Base-by-base conservation (phyloP, 345 rosid genomes). In the Euclidium syriacum region DNA sequence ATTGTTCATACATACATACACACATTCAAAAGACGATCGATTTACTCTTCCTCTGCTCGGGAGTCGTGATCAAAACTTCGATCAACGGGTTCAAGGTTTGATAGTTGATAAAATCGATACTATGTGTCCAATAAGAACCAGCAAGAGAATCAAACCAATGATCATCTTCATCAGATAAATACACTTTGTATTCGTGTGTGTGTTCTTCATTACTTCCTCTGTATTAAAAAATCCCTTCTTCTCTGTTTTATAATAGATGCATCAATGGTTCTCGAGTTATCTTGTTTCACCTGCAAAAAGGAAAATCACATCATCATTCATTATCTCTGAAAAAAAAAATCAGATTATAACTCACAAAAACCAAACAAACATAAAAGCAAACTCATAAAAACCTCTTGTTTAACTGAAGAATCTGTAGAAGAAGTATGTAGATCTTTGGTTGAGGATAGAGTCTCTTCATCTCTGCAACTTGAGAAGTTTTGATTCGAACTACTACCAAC, bases 101-200 rank as follows among this genome's bases (percentile, higher is more conserved):
- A 22, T 14, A 11, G 18, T 27, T 10, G 12, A n/a, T 46, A 57
- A 39, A 50, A 42, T 54, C 6, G 26, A 47, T 39, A 22, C 17
- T 46, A 62, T 16, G 58, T 36, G 10, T 11, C 18, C 15, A 50
- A 68, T 47, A 66, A 58, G 30, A 40, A 20, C 27, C 17, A 58
- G 15, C 38, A 68, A 40, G 20, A 70, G 58, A 7, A 70, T 44
- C 43, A 70, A 30, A 10, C 64, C 52, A 22, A 49, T 39, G 64
- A 55, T 16, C 6, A 39, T 17, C 24, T 63, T 70, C 43, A 54
- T 15, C 1, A 69, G 51, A 62, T 70, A 53, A 11, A 27, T 29
- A 38, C 27, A 44, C 7, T 0, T 16, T 6, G 74, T 43, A 34
- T 14, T 42, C 29, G 51, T 35, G 41, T 2, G 1, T 3, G 23